Evolutionary conservation across 2,329 filamentous ascomycete genomes (phyloP), one percentile per base, ranked within the genome.

Genomic region (Colletotrichum melonis): DNA sequence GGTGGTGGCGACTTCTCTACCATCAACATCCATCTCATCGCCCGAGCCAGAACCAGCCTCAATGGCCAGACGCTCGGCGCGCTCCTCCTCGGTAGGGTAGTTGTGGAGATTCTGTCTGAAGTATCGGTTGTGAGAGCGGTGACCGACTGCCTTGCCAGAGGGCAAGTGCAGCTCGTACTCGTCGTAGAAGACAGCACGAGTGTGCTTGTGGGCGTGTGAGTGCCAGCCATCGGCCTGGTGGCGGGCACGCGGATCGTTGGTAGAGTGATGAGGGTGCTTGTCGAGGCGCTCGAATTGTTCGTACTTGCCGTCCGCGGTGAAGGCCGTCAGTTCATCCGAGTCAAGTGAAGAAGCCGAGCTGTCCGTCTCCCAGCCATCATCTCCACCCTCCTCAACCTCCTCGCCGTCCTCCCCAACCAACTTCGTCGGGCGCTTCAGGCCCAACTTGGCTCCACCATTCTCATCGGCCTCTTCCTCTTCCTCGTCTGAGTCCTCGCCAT

Each of bases 311-410:
- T 96, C 94, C 38, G 94, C 92, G 2, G 94, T 94, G 8, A 97
- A 91, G 9, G 93, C 91, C 5, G 92, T 93, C 55, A 97, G 90
- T 77, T 98, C 95, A 67, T 93, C 93, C 1, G 95, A 97, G 76
- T 95, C 94, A 46, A 97, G 88, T 12, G 95, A 97, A 1, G 95
- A 98, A n/a, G 90, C 92, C 11, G 94, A 95, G 76, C 93, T 95
- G 81, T 98, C 97, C 0, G 95, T 98, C 84, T 99, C 97, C 96
- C 97, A 98, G 57, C 94, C 95, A 56, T 96, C 95, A 6, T 92
- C 91, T 14, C 88, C 86, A 64, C 86, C 85, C 57, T 89, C 89
- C n/a, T 90, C 86, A 9, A 85, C 80, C 42, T 82, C 82, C 67
- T 84, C 86, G 14, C 86, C 88, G 69, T 90, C 82, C 58, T 86